A percentile compares a stretch with the other conserved stretches of the same genome.
Evolutionary conservation across 768 basidiomycete species (phyloP).

Genomic region (Sistotremastrum niveocremeum): DNA sequence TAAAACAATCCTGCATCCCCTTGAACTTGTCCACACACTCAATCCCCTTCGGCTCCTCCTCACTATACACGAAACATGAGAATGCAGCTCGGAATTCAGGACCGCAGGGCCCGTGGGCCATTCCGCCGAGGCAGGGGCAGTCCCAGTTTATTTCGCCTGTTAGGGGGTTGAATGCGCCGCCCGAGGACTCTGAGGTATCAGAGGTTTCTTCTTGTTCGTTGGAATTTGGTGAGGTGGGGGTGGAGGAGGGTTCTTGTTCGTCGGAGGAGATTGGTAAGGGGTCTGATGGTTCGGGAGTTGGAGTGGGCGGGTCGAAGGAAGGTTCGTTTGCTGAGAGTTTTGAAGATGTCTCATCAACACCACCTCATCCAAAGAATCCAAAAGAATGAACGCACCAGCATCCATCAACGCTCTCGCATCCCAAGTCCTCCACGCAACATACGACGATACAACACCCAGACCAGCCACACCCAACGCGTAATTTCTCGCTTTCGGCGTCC

Average conservation of each 20-base stretch:
- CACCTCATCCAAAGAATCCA: no score
- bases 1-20: slow-evolving; percentile 96
- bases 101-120: slow-evolving; percentile 97
- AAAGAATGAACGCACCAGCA: no score
- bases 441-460: no score
- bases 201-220: not conserved
- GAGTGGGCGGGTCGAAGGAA: not conserved
- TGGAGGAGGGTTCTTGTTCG: not conserved
- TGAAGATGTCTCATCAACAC: no score
- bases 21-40: slow-evolving; percentile 98
- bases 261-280: not conserved
- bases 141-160: slow-evolving; percentile 99
- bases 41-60: slow-evolving; percentile 92
- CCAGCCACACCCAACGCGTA: no score
- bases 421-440: no score
- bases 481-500: no score
- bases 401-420: no score
- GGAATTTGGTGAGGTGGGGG: not conserved
- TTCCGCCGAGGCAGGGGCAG: slow-evolving; percentile 95
- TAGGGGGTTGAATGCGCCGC: slow-evolving; percentile 79
- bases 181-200: slow-evolving; percentile 12
- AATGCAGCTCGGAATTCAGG: slow-evolving; percentile 89
- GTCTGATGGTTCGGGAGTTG: not conserved
- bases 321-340: not conserved
- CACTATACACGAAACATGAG: slow-evolving; percentile 90